Conservation (phyloP, 345 rosid species). For the Eucalyptus melliodora region DNA sequence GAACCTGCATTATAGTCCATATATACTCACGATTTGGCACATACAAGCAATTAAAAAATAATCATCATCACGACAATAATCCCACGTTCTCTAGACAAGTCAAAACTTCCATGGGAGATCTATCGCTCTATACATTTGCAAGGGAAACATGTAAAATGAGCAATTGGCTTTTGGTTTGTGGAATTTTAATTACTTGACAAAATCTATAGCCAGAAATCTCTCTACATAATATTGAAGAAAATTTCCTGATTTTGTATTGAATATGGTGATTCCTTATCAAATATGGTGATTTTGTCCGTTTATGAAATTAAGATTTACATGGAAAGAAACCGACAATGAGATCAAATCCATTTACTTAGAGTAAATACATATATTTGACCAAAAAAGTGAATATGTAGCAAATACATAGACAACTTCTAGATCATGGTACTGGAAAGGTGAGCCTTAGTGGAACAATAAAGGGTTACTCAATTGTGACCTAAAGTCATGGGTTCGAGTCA, state of each 20-base stretch:
- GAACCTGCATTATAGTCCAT: too few species aligned
- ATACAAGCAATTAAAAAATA: too few species aligned
- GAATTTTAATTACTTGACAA: neutral
- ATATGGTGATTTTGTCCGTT: neutral
- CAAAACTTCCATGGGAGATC: too few species aligned
- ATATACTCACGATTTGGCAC: too few species aligned
- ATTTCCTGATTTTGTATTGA: neutral
- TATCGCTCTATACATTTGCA: neutral
- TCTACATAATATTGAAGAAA: neutral
- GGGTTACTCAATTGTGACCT: neutral
- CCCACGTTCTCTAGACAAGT: too few species aligned
- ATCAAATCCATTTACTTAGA: neutral
- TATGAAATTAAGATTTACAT: neutral
- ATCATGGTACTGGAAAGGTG: neutral
- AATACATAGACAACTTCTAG: neutral
- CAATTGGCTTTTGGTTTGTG: neutral
- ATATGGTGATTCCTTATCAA: neutral
- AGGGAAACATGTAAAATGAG: neutral
- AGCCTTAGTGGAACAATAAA: neutral
- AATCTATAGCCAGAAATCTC: neutral
- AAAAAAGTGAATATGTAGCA: neutral
- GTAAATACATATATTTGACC: neutral
- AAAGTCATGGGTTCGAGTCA: neutral
- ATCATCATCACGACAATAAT: too few species aligned
- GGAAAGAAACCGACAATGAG: neutral